Evolutionary conservation across 2,329 filamentous ascomycete genomes (phyloP), one percentile per base, ranked within the genome.

Genomic region (Fusarium buxicola): DNA sequence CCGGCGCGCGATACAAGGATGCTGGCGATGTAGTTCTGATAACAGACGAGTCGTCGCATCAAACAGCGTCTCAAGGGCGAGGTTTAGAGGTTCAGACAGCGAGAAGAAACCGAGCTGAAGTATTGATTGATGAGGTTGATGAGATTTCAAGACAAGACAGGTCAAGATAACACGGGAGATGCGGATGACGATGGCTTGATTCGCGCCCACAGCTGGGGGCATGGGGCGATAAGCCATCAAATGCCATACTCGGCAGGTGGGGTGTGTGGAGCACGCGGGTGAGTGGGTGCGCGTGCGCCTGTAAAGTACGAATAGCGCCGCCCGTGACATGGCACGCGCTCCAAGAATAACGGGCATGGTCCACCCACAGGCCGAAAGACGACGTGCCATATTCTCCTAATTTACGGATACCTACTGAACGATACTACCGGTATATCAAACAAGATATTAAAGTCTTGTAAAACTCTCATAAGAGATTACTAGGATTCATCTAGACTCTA

Each of bases 141-240:
- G 49, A 46, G 43, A 18, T 44, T 49, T 39, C 32, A 45, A 32
- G 24, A 30, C 30, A 24, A 41, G n/a, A 11, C 34, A 36, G 16
- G 11, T 7, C 11, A 18, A 13, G 31, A 27, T 27, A 47, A 40
- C 36, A 55, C 36, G 53, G 43, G 48, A 46, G 47, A 43, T 41
- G 62, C 35, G 50, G 54, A 71, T 67, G 66, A 71, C 60, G 68
- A 61, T 68, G 55, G 62, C 53, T 66, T 65, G 61, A 64, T 58
- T 55, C 44, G 34, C 41, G 18, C 27, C 28, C 11, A 21, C 15
- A 31, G 16, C 5, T 30, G 15, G 36, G 30, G 51, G 58, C 50
- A 51, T 63, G 60, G 60, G 56, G 56, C 53, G 60, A 63, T 63
- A 60, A 63, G 60, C 48, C 45, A 43, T 24, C 30, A 13, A 49